Evolutionary conservation across 2,329 filamentous ascomycete species (phyloP), one percentile per base, ranked within the genome.

Genomic region (Penicillium concentricum): DNA sequence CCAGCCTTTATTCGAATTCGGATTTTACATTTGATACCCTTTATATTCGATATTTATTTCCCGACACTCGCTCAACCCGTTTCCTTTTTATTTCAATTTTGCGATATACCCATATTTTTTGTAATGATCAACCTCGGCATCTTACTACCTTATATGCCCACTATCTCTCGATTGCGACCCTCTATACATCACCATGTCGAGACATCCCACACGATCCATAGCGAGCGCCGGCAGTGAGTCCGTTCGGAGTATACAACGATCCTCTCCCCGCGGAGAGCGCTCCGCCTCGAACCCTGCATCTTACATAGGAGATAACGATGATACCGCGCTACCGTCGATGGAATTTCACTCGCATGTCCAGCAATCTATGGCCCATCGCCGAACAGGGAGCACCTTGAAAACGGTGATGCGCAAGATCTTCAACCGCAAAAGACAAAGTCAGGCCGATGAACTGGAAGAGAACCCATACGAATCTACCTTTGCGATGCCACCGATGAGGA

Each of bases 341-440:
- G 65, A 61, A 32, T 69, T 67, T 15, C 66, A 68, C 4, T 34
- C 30, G 10, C 48, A 32, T 22, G 57, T 62, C 8, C 65, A 67
- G 18, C 59, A 60, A 1, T 61, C 70, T 1, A 54, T 64, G 34
- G 63, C 64, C 15, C 74, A 76, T 59, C 74, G 73, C 47, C 72
- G 75, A 13, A 74, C 73, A 6, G 74, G 71, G 10, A 77, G 75
- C 54, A 75, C 75, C 2, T 54, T 77, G 49, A 77, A 74, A 57
- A 75, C 71, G 3, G 74, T 77, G n/a, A 77, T 77, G 75, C 73
- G 74, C 48, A 78, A 73, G 62, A 71, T 78, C 43, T 78, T 78
- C 63, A 75, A 70, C 35, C 70, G 73, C 20, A 76, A 74, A 60
- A 62, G 72, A 45, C 69, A 71, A 30, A 74, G 72, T 44, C 65